Evolutionary conservation across 805 yeast species (phyloP), one percentile per base, ranked within the genome.

Genomic region (Metschnikowia baotianmanensis): DNA sequence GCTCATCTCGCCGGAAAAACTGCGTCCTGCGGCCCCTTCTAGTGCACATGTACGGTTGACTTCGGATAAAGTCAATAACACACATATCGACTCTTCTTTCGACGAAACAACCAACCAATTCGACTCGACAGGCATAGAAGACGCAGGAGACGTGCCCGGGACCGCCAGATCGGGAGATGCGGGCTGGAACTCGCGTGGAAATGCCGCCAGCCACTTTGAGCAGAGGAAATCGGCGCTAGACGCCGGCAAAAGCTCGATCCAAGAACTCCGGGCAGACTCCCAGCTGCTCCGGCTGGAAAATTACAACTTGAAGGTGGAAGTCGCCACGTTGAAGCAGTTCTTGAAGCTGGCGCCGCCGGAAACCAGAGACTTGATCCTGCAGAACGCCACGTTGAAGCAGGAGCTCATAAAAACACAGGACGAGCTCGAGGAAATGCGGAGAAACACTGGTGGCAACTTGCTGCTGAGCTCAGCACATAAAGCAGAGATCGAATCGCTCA

Each of bases 271-370:
- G 38, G 50, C 49, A 3, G 52, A 53, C 25, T 42, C 45, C 57
- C 59, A 56, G 30, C 55, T 57, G 42, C 58, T 72, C 23, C 59
- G 65, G 40, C 58, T 65, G 9, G 77, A 72, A 27, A 72, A 72
- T 44, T 69, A 67, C 48, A 68, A 67, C 38, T 56, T 72, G 47
- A 72, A 70, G 46, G 60, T 72, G 25, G 69, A 71, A 43, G 58
- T 71, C 27, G 69, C 73, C 2, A 66, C 71, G 4, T 55, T 71
- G 22, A 63, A 66, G 5, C 60, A 63, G 49, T 67, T 60, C 36
- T 56, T 69, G 30, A 61, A 67, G 35, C 66, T 62, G n/a, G 58
- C 72, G n/a, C 77, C 78, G 0, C 57, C 54, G 27, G 74, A 70
- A 39, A 64, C 67, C 24, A 49, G 55, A 2, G 66, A 63, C 5